These are phyloP conservation scores for Piper longum DNA, from an alignment of 164 flowering plant species.

Conservation along the genomic window DNA sequence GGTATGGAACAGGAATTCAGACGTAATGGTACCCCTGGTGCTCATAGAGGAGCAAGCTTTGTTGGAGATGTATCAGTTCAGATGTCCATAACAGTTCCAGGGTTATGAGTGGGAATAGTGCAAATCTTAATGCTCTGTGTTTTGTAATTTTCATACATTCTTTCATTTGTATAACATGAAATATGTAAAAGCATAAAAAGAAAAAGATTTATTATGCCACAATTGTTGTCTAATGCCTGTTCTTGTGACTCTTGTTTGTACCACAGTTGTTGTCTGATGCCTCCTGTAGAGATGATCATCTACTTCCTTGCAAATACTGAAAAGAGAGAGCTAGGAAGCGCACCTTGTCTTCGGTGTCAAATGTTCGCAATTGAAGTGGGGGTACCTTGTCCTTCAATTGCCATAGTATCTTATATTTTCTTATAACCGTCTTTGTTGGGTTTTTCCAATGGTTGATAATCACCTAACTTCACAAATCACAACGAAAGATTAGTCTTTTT, in stretches of 20 bases:
- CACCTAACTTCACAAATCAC: too few species aligned
- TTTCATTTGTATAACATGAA: slow-evolving; percentile 28
- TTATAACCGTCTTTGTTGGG: too few species aligned
- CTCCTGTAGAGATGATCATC: too few species aligned
- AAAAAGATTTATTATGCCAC: slow-evolving; percentile 11
- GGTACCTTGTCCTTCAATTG: too few species aligned
- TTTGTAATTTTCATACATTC: slow-evolving; percentile 25
- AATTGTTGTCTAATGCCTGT: neutral
- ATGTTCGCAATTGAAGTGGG: too few species aligned
- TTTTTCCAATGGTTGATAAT: too few species aligned
- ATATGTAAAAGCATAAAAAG: slow-evolving; percentile 6
- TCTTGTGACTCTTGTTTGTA: neutral
- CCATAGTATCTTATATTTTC: too few species aligned
- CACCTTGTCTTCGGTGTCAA: too few species aligned
- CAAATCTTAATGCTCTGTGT: slow-evolving; percentile 7
- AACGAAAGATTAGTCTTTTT: too few species aligned
- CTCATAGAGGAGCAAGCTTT: slow-evolving; percentile 37
- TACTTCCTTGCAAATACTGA: too few species aligned
- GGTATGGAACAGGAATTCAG: neutral
- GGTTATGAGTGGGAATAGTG: slow-evolving; percentile 23
- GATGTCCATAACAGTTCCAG: slow-evolving; percentile 44
- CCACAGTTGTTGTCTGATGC: too few species aligned
- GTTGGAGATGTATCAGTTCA: slow-evolving; percentile 24
- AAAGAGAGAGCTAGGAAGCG: too few species aligned
- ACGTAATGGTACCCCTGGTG: slow-evolving; percentile 19